Evolutionary conservation across 257 asterid genomes (phyloP), one percentile per base, ranked within the genome.

Genomic region (Haberlea rhodopensis): DNA sequence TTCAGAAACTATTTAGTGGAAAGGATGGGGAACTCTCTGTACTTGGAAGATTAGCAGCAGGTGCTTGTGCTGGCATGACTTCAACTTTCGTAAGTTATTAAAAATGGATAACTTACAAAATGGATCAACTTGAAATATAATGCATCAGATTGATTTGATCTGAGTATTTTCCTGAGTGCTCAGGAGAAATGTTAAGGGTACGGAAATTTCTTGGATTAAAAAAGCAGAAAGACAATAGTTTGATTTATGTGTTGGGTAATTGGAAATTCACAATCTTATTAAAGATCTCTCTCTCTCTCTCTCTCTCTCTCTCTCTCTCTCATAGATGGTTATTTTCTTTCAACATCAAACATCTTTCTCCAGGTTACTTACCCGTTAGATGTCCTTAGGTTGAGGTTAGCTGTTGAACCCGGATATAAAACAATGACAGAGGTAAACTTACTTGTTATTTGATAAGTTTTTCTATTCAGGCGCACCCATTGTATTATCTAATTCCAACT

Each of bases 1-100:
- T 75, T 46, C 81, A 90, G 99, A 86, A 81, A 73, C 86, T 94
- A 66, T 81, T 89, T 69, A 78, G 72, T 27, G 85, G 89, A 65
- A 79, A 82, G 71, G 91, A 85, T 77, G 97, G 89, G 52, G 80
- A 85, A 64, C 96, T 90, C 60, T 81, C 96, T 48, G 90, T 90
- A 60, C 62, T 90, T 64, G 95, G 97, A 84, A 87, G 99, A 80
- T 71, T 94, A 71, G 95, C 96, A 51, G 99, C 97, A 73, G 97
- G 97, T 75, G 99, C 97, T 81, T 94, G 99, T 83, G 97, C 99
- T 79, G 99, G 99, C 87, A 87, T 90, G 99, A 94, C 97, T 62
- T 94, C 99, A 55, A 94, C 99, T 76, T 94, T 94, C 24, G 99
- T 94, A 87, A 94, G 99, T 92, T 74, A 64, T 32, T 70, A 28